Base-by-base conservation (phyloP, 768 basidiomycete species). In the Hygrophorus russula region DNA sequence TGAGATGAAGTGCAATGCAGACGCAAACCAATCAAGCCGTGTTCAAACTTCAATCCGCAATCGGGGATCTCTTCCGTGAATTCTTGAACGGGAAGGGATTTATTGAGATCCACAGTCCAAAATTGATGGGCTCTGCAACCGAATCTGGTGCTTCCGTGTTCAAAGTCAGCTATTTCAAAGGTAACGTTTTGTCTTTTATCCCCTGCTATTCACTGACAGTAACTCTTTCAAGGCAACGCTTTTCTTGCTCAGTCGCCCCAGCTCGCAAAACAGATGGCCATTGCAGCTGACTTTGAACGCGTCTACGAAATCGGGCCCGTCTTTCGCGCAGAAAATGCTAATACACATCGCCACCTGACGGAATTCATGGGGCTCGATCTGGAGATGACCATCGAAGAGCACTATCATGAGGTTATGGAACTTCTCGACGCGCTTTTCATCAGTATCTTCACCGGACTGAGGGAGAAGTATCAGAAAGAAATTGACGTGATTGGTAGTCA, bases 361-460 rank as follows among this genome's bases (percentile, higher is more conserved):
- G 96, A 99, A 62, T 99, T 97, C 64, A 85, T 91, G 51, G 96
- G 96, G 20, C 82, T 99, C 52, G 96, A 99, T 85, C 74, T 99
- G 51, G 96, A 99, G 63, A 98, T 99, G 96, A 73, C 81, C 3
- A 91, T 99, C 52, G 92, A 98, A 61, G 93, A 97, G 60, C 92
- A 98, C 60, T 99, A 98, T 57, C 93, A 98, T 64, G 96, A 99
- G 63, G 92, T 92, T 29, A 72, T 98, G 69, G 91, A 96, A 53
- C 63, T 91, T 17, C 74, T 99, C 46, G 96, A 99, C 59, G 73
- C 71, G 36, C 72, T 98, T 59, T 79, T 98, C 59, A 69, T 89
- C 51, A 66, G 71, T 56, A 86, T 99, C 55, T 99, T 99, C 78
- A 69, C 70, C 45, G 83, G 82, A 6, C 72, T 99, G 41, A 74